A percentile compares a stretch with the other conserved stretches of the same genome.
Conservation (phyloP, 106 monocot genomes). For the Amphibolis antarctica region DNA sequence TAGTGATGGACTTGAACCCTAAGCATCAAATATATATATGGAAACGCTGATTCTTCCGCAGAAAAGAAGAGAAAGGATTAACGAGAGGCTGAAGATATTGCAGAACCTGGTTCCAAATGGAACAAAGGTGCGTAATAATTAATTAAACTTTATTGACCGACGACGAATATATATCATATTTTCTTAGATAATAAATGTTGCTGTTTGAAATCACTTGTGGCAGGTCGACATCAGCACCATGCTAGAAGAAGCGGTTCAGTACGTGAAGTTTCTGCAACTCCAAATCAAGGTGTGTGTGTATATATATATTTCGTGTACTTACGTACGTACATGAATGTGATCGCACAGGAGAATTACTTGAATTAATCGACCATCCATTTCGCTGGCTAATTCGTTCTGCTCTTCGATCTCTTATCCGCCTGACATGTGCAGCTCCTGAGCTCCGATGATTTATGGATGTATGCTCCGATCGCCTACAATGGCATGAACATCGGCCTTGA, state of each 20-base stretch:
- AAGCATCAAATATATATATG: background rate
- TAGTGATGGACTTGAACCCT: background rate
- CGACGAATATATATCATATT: background rate
- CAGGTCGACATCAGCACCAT: conserved; percentile 94
- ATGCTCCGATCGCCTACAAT: conserved; percentile 21
- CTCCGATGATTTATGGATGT: conserved; percentile 22
- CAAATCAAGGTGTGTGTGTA: conserved; percentile 97
- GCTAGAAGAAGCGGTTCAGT: conserved; percentile 85
- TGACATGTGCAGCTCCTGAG: conserved; percentile 12
- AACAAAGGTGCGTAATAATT: conserved; percentile 69
- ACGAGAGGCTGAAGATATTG: conserved; percentile 53
- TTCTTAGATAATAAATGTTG: background rate
- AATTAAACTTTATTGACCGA: background rate
- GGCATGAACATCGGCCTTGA: conserved; percentile 15
- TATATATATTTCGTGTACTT: too few relatives aligned
- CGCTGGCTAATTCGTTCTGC: background rate
- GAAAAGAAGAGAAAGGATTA: conserved; percentile 88
- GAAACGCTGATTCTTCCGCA: conserved; percentile 15
- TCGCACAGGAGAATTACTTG: too few relatives aligned
- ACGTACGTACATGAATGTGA: too few relatives aligned
- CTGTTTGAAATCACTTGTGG: background rate
- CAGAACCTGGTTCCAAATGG: conserved; percentile 76
- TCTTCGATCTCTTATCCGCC: background rate
- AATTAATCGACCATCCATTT: too few relatives aligned
- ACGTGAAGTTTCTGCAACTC: conserved; percentile 88